Conservation (phyloP, 2,329 filamentous ascomycete species). For the Diplodia seriata region DNA sequence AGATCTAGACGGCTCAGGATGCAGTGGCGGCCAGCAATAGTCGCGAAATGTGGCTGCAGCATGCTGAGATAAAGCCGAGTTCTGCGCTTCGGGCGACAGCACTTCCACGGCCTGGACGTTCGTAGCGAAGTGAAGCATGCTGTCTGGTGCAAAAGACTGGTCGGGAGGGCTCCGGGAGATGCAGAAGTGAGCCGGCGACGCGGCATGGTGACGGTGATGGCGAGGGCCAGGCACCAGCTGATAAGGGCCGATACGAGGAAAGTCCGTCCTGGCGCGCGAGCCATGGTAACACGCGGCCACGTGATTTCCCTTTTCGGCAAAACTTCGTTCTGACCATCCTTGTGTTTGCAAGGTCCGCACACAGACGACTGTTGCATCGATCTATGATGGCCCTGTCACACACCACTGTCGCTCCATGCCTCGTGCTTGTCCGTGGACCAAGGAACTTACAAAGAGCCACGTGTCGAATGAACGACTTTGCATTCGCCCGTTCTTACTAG, state of each 20-base stretch:
- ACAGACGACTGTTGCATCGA: background rate
- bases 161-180: background rate
- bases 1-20: background rate
- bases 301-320: background rate
- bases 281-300: conserved; percentile 8
- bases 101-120: background rate
- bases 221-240: conserved; percentile 8
- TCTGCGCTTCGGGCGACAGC: background rate
- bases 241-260: background rate
- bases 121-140: background rate
- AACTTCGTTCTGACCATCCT: background rate
- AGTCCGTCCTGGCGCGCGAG: background rate
- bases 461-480: background rate
- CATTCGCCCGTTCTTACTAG: background rate
- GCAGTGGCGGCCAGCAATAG: conserved; percentile 21
- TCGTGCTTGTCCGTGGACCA: background rate
- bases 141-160: background rate
- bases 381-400: background rate
- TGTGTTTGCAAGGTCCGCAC: background rate
- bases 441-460: background rate
- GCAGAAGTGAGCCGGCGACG: conserved; percentile 2
- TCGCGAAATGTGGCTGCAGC: conserved; percentile 7
- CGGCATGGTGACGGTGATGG: conserved; percentile 3
- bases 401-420: background rate
- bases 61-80: background rate